These are phyloP conservation scores for Saksenaea vasiformis DNA, from an alignment of 371 early-diverging fungal species.

Conservation along the genomic window DNA sequence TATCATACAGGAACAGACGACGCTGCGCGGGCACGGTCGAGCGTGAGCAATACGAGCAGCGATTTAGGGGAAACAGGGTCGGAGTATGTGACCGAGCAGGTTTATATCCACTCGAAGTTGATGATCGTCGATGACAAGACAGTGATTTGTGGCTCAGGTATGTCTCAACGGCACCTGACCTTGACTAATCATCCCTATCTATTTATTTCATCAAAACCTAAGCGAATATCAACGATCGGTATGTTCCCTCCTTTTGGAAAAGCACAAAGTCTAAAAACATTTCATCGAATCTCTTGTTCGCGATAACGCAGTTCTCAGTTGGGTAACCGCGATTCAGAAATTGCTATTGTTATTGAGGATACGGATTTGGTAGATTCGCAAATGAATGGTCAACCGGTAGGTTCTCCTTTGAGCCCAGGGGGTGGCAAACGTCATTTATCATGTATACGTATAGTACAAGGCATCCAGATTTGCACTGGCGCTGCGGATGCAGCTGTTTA, in stretches of 20 bases:
- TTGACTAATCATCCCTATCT: background rate
- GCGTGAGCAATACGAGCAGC: conserved; percentile 8
- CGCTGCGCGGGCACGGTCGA: background rate
- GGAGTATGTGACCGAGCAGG: conserved; percentile 71
- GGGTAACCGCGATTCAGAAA: conserved; percentile 93
- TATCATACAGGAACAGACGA: conserved; percentile 2
- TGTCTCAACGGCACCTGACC: background rate
- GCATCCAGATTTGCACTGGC: conserved; percentile 73
- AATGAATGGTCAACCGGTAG: conserved; percentile 73
- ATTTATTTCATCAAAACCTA: background rate
- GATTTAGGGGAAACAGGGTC: conserved; percentile 21
- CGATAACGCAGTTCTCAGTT: conserved; percentile 67
- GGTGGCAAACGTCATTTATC: background rate
- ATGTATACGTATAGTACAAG: conserved; percentile 45
- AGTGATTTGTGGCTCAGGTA: conserved; percentile 67
- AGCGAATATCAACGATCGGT: conserved; percentile 57
- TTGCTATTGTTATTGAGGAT: conserved; percentile 83
- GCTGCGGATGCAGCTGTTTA: conserved; percentile 74
- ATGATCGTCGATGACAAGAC: conserved; percentile 82
- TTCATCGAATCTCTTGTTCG: background rate
- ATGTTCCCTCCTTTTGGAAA: background rate
- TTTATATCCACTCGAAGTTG: conserved; percentile 87
- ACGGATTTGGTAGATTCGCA: conserved; percentile 61
- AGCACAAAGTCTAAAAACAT: background rate
- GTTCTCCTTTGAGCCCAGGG: background rate